phyloP scores from a whole-genome alignment of 306 rosid genomes.

The Malus orientalis region DNA sequence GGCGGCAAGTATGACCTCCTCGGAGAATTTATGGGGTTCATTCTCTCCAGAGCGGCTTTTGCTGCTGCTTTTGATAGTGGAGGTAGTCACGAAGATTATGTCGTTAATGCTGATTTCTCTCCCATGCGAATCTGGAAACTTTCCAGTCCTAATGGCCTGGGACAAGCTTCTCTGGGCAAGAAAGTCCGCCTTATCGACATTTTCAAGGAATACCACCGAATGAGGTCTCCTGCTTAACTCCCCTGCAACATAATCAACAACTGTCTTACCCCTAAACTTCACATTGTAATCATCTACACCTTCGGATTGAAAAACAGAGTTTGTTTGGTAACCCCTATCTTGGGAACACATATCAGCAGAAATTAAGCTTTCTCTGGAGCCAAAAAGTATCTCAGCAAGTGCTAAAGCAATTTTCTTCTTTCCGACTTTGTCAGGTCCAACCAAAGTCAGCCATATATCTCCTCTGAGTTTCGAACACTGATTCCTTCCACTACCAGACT shows the following conservation, averaged over 20 bases:
- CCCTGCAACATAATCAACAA: slow-evolving; percentile 60
- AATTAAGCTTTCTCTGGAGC: slow-evolving; percentile 46
- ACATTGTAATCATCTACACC: slow-evolving; percentile 35
- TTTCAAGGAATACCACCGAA: slow-evolving; percentile 68
- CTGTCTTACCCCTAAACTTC: slow-evolving; percentile 56
- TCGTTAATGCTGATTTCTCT: slow-evolving; percentile 66
- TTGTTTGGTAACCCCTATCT: slow-evolving; percentile 22
- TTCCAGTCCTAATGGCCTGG: slow-evolving; percentile 67
- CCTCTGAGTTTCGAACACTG: slow-evolving; percentile 39
- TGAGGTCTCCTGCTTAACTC: slow-evolving; percentile 63
- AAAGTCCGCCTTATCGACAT: slow-evolving; percentile 62
- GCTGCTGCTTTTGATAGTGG: slow-evolving; percentile 17
- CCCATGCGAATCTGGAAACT: slow-evolving; percentile 61
- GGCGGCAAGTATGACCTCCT: slow-evolving; percentile 63
- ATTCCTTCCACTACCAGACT: slow-evolving; percentile 42
- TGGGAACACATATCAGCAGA: slow-evolving; percentile 51
- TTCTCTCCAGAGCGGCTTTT: slow-evolving; percentile 11
- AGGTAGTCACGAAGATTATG: slow-evolving; percentile 48
- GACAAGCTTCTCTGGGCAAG: slow-evolving; percentile 57
- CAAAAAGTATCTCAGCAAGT: slow-evolving; percentile 58
- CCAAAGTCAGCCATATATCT: slow-evolving; percentile 72
- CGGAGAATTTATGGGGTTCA: slow-evolving; percentile 41
- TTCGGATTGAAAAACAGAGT: slow-evolving; percentile 38
- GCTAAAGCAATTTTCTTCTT: slow-evolving; percentile 65
- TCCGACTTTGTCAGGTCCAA: slow-evolving; percentile 79